Evolutionary conservation across 345 rosid species (phyloP), one percentile per base, ranked within the genome.

Genomic region (Brassica incana): DNA sequence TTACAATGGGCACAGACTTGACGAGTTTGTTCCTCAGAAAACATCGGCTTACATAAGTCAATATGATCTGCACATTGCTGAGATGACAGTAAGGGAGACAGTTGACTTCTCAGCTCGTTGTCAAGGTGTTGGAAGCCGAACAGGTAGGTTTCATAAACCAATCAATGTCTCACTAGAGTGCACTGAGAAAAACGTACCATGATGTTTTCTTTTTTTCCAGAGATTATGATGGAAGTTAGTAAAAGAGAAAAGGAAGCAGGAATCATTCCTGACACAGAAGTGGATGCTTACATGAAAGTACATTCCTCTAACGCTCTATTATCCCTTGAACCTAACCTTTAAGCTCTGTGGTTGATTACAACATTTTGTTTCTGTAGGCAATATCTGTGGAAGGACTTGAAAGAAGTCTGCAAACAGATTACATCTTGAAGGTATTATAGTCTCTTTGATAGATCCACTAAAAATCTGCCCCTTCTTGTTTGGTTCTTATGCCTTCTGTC

Each of bases 231-330:
- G 78, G 97, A 92, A 73, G 67, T 90, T 30, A 85, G 92, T 71
- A 86, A 90, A 84, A 85, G 96, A 84, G 94, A 92, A 81, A 92
- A 89, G 80, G 90, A 80, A 78, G 93, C 90, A 72, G 88, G 88
- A 69, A 92, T 92, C 84, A 92, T 87, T 72, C 97, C 97, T n/a
- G 96, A 92, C 75, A 90, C 92, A 23, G 96, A 92, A 78, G 85
- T 92, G 81, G 97, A 92, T 79, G 80, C 92, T 67, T 89, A 72
- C 80, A 93, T 93, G 98, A 93, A 93, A 88, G 97, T 88, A 75
- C 67, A 68, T 52, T 62, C 43, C 48, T 20, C 16, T 0, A 16
- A 64, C 67, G 18, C 40, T 50, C 35, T 48, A 61, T 20, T 11
- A 23, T 20, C 25, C 38, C 38, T 15, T 14, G 8, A 74, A 18